Evolutionary conservation across 2,329 filamentous ascomycete species (phyloP).

Genomic region (Curvularia eragrostidis): DNA sequence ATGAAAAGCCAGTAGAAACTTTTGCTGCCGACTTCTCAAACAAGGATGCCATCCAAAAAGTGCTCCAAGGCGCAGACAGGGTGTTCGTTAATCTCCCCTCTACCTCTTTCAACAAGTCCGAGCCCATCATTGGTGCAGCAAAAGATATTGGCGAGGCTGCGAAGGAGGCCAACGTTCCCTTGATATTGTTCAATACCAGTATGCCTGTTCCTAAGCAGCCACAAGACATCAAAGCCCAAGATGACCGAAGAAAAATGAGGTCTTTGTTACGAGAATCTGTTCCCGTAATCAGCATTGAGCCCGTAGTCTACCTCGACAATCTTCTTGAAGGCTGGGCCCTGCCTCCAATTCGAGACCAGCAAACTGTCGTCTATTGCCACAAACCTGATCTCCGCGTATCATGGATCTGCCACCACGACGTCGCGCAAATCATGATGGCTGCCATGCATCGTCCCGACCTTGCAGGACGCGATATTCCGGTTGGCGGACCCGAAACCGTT

Average conservation of each 20-base stretch:
- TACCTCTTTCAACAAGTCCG: constrained; percentile 38
- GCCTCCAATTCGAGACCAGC: constrained; percentile 43
- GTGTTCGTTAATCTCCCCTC: constrained; percentile 40
- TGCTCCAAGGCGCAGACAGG: constrained; percentile 27
- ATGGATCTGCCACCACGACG: constrained; percentile 52
- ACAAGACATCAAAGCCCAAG: constrained; percentile 40
- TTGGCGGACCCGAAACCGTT: constrained; percentile 50
- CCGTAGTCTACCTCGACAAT: constrained; percentile 51
- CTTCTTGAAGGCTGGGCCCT: constrained; percentile 51
- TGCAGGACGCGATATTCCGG: constrained; percentile 45
- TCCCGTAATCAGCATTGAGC: constrained; percentile 46
- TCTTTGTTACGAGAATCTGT: constrained; percentile 41
- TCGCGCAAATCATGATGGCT: constrained; percentile 50
- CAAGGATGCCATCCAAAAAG: constrained; percentile 18
- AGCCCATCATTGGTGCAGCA: constrained; percentile 33
- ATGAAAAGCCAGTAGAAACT: constrained; percentile 26
- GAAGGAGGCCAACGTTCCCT: constrained; percentile 19
- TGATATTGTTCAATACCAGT: constrained; percentile 41
- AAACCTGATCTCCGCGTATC: constrained; percentile 47
- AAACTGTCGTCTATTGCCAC: constrained; percentile 52
- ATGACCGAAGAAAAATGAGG: constrained; percentile 42
- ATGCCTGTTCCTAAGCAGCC: constrained; percentile 34
- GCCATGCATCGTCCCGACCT: constrained; percentile 44
- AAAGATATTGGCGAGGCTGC: constrained; percentile 29
- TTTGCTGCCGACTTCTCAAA: constrained; percentile 34